Percentiles rank a stretch among this genome's conserved stretches.
phyloP scores from a whole-genome alignment of 495 filamentous ascomycete species.

The Collariella sp. region DNA sequence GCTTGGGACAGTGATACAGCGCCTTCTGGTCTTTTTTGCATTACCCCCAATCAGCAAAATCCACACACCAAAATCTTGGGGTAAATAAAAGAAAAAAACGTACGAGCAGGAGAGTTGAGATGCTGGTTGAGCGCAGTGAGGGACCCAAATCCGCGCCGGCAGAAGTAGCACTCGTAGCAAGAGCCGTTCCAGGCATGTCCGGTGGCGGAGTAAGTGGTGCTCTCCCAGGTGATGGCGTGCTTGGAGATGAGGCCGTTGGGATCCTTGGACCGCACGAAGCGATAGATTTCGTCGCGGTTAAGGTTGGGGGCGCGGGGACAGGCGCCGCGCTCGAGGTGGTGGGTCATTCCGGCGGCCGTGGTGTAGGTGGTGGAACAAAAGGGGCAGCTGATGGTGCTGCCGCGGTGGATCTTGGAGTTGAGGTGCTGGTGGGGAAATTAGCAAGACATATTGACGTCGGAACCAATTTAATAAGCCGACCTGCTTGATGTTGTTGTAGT shows the following conservation, averaged over 20 bases:
- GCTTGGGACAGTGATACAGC: slow-evolving; percentile 48
- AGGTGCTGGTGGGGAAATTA: slow-evolving; percentile 14
- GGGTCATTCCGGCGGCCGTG: slow-evolving; percentile 26
- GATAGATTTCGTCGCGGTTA: slow-evolving; percentile 26
- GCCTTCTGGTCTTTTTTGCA: slow-evolving; percentile 40
- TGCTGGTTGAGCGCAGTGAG: slow-evolving; percentile 23
- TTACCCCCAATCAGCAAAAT: no score
- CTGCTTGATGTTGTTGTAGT: slow-evolving; percentile 26
- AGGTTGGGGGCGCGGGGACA: slow-evolving; percentile 16
- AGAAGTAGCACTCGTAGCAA: slow-evolving; percentile 29
- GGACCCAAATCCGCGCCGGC: slow-evolving; percentile 15
- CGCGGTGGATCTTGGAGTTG: slow-evolving; percentile 24
- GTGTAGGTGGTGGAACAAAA: slow-evolving; percentile 23
- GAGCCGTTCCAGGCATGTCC: slow-evolving; percentile 19
- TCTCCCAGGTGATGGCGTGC: slow-evolving; percentile 26
- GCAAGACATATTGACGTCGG: background rate
- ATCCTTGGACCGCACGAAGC: slow-evolving; percentile 24
- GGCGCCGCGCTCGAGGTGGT: slow-evolving; percentile 26
- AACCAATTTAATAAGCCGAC: background rate
- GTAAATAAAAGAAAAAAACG: background rate
- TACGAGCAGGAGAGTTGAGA: slow-evolving; percentile 30
- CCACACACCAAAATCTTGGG: background rate
- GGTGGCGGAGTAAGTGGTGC: slow-evolving; percentile 16
- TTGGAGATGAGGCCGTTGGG: slow-evolving; percentile 27
- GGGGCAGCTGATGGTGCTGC: slow-evolving; percentile 20